Evolutionary conservation across 2,329 filamentous ascomycete species (phyloP).

Genomic region (Fusarium buxicola): DNA sequence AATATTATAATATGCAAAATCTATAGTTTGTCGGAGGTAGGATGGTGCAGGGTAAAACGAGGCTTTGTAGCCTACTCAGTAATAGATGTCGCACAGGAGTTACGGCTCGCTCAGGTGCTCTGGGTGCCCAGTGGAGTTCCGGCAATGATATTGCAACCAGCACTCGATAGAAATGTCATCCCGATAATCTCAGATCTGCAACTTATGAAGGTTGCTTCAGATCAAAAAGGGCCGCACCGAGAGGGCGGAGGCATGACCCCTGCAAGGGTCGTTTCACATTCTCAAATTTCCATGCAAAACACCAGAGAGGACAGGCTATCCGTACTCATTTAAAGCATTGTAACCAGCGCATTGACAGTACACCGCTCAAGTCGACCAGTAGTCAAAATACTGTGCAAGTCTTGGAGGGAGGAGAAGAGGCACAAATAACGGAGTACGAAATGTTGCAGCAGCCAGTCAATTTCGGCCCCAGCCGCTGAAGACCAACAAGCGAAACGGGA

Average conservation of each 20-base stretch:
- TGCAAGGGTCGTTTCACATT: constrained; percentile 18
- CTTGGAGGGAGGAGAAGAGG: background rate
- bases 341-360: background rate
- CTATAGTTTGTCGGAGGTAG: too few species aligned
- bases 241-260: background rate
- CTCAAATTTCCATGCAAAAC: constrained; percentile 5
- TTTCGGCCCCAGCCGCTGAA: constrained; percentile 9
- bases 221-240: constrained; percentile 1
- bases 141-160: too few species aligned
- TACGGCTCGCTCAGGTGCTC: too few species aligned
- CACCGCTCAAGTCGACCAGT: too few species aligned
- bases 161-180: constrained; percentile 1
- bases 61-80: too few species aligned
- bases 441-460: constrained; percentile 1
- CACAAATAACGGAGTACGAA: background rate
- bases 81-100: too few species aligned
- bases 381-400: background rate
- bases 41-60: too few species aligned
- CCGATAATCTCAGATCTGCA: background rate
- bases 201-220: constrained; percentile 22
- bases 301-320: background rate
- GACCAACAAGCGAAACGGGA: background rate
- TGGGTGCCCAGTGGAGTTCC: too few species aligned
- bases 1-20: too few species aligned
- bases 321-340: background rate